Evolutionary conservation across 495 filamentous ascomycete species (phyloP).

Genomic region (Penicillium mononematosum): DNA sequence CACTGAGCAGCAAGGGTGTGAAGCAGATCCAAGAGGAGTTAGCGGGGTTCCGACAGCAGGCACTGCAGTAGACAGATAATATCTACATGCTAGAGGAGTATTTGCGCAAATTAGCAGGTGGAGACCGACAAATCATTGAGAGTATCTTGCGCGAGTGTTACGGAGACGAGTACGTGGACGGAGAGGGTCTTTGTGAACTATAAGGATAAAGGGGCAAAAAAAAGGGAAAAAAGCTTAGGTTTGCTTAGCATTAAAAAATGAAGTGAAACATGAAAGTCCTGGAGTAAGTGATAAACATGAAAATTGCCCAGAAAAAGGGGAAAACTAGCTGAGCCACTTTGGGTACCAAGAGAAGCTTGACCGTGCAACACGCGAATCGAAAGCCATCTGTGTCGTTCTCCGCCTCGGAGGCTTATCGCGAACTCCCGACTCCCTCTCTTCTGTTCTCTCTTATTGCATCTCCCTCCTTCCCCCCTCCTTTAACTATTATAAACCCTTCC

Average conservation of each 20-base stretch:
- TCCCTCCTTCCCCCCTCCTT: background rate
- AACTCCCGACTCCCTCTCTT: conserved; percentile 10
- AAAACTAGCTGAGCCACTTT: conserved; percentile 23
- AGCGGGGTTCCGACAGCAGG: conserved; percentile 43
- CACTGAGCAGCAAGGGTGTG: conserved; percentile 51
- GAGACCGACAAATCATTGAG: conserved; percentile 52
- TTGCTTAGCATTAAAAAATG: conserved; percentile 7
- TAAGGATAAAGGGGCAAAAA: background rate
- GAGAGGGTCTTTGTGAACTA: conserved; percentile 57
- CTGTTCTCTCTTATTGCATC: conserved; percentile 12
- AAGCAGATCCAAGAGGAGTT: conserved; percentile 51
- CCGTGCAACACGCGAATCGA: conserved; percentile 32
- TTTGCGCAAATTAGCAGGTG: conserved; percentile 47
- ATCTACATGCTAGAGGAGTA: conserved; percentile 64
- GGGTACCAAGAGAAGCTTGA: conserved; percentile 44
- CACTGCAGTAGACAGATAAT: conserved; percentile 61
- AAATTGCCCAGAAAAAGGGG: conserved; percentile 18
- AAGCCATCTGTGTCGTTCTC: conserved; percentile 25
- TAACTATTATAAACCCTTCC: background rate
- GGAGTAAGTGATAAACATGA: conserved; percentile 9
- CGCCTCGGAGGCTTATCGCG: conserved; percentile 28
- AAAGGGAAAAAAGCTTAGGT: conserved; percentile 24
- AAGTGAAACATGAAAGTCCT: conserved; percentile 1
- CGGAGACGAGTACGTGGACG: conserved; percentile 63
- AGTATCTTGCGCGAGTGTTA: conserved; percentile 57